A percentile compares a stretch with the other conserved stretches of the same genome.
These are phyloP conservation scores for Sclerotinia glacialis DNA, from an alignment of 2,329 filamentous ascomycete species.

Conservation along the genomic window DNA sequence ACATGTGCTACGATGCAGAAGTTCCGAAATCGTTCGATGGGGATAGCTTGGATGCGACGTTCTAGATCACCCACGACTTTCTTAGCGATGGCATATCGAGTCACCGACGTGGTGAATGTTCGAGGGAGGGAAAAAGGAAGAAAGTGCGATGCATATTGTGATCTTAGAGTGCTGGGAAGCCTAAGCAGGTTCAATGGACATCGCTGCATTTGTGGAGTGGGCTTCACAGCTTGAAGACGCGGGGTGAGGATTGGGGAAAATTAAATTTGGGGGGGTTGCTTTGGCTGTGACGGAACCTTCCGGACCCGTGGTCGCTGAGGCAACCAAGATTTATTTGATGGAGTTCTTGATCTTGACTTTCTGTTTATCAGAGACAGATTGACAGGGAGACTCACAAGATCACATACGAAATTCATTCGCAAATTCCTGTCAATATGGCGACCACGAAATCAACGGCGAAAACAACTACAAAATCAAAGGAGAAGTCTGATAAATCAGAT, in stretches of 20 bases:
- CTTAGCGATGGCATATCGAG: constrained; percentile 33
- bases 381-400: neutral
- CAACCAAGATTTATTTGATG: constrained; percentile 13
- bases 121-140: constrained; percentile 15
- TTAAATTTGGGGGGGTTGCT: neutral
- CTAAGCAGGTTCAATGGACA: constrained; percentile 38
- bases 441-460: constrained; percentile 1
- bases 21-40: constrained; percentile 79
- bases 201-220: constrained; percentile 39
- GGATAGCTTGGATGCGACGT: constrained; percentile 67
- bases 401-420: neutral
- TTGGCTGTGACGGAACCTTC: constrained; percentile 18
- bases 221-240: constrained; percentile 21
- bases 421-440: constrained; percentile 5
- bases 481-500: constrained; percentile 48
- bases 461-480: constrained; percentile 33
- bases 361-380: constrained; percentile 4
- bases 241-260: constrained; percentile 9
- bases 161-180: constrained; percentile 39
- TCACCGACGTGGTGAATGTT: constrained; percentile 35
- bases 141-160: constrained; percentile 36
- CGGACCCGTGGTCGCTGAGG: constrained; percentile 21
- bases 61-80: constrained; percentile 48
- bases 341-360: constrained; percentile 19
- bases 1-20: constrained; percentile 99